These are phyloP conservation scores for Mortierella sp. DNA, from an alignment of 371 early-diverging fungal genomes.

Conservation along the genomic window DNA sequence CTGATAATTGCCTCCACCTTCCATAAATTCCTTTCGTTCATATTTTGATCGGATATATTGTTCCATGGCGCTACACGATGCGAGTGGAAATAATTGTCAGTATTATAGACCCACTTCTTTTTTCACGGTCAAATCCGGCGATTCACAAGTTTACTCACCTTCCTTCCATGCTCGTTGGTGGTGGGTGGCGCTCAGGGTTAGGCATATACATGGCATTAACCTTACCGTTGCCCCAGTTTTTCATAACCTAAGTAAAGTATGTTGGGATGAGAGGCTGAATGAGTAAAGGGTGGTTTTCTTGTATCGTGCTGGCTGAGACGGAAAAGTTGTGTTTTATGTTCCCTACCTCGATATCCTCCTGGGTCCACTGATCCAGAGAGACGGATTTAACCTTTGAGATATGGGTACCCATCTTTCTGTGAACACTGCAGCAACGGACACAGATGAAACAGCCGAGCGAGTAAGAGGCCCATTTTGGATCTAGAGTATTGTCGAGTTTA, in stretches of 20 bases:
- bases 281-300: too few relatives aligned
- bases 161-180: conserved; percentile 75
- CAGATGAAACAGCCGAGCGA: conserved; percentile 95
- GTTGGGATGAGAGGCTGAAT: too few relatives aligned
- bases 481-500: conserved; percentile 65
- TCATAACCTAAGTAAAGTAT: conserved; percentile 60
- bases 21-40: conserved; percentile 84
- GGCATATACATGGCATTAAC: conserved; percentile 84
- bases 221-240: conserved; percentile 85
- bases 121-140: not conserved
- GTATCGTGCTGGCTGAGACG: not conserved
- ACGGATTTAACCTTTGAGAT: conserved; percentile 94
- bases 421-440: conserved; percentile 93
- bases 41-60: conserved; percentile 94
- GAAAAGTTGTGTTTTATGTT: not conserved
- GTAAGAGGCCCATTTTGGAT: conserved; percentile 96
- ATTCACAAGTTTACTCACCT: conserved; percentile 56
- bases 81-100: not conserved
- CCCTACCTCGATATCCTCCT: conserved; percentile 89
- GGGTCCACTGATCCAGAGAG: conserved; percentile 93
- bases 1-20: conserved; percentile 52
- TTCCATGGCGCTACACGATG: conserved; percentile 78
- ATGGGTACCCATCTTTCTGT: conserved; percentile 94
- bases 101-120: not conserved
- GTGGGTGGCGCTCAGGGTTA: conserved; percentile 72